Base-by-base conservation (phyloP, 176 grass and related monocot genomes). In the Ampelocalamus luodianensis region DNA sequence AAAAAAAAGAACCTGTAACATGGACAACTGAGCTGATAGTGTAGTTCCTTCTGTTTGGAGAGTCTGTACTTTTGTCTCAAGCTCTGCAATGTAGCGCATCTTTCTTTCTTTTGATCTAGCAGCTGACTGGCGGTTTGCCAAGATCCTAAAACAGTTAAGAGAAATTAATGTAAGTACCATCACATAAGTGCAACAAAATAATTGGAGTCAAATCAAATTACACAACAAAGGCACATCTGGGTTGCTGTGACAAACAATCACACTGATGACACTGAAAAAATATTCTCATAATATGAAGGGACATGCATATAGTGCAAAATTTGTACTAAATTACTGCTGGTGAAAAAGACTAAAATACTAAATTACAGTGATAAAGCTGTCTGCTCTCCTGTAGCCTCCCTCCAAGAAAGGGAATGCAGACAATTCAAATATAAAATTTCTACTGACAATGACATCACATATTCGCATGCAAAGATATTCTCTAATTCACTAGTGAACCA, bases 71-170 rank as follows among this genome's bases (percentile, higher is more conserved):
- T 95, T 97, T 54, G 90, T 92, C 83, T 97, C 95, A 32, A 97
- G 90, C 26, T 97, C 95, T 49, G 90, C 87, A 65, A 97, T 97
- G 74, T 97, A 97, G 14, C 95, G 95, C 92, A 97, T 94, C 82
- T 97, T 97, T 92, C 95, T 95, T 88, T 97, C 95, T 66, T 97
- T 97, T 82, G 95, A 97, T 85, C 95, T 93, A 59, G 95, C 95
- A 65, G 95, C 95, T 86, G 95, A 97, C 79, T 97, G 95, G 29
- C 95, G 88, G 82, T 97, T 97, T 27, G 95, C 95, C 92, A 94
- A 90, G 59, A 97, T 93, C 87, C 95, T 97, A 87, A 34, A 67
- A 90, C 18, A 23, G 24, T 3, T 24, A 46, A 23, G 5, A 72
- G 6, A 78, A 20, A 78, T 24, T 42, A 74, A 79, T 46, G 4